Evolutionary conservation across 2,329 filamentous ascomycete genomes (phyloP).

Genomic region (Rachicladosporium sp.): DNA sequence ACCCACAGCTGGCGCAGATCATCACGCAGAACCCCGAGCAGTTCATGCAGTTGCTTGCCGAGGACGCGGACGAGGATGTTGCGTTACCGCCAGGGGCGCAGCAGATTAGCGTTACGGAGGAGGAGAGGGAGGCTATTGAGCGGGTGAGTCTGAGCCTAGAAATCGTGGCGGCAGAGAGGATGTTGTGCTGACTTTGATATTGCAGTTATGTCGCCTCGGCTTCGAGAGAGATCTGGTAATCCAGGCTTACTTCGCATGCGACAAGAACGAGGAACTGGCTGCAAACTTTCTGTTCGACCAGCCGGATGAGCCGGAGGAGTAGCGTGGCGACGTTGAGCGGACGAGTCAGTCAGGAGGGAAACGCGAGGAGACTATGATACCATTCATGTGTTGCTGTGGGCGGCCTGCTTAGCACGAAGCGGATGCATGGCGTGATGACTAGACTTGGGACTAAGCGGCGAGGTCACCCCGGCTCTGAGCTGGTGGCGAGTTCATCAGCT

Average conservation of each 20-base stretch:
- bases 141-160: too few relatives aligned
- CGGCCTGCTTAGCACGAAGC: too few relatives aligned
- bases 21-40: slow-evolving; percentile 88
- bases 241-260: slow-evolving; percentile 96
- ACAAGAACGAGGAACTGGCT: slow-evolving; percentile 97
- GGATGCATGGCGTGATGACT: too few relatives aligned
- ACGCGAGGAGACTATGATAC: too few relatives aligned
- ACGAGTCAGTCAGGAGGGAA: too few relatives aligned
- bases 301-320: slow-evolving; percentile 55
- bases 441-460: too few relatives aligned
- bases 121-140: slow-evolving; percentile 95
- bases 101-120: slow-evolving; percentile 82
- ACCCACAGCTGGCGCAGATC: slow-evolving; percentile 84
- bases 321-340: too few relatives aligned
- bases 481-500: too few relatives aligned
- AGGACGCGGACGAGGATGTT: slow-evolving; percentile 71
- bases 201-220: slow-evolving; percentile 75
- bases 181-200: slow-evolving; percentile 8
- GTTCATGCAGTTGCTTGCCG: slow-evolving; percentile 79
- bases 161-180: too few relatives aligned
- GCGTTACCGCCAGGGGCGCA: slow-evolving; percentile 79
- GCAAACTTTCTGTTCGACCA: slow-evolving; percentile 98
- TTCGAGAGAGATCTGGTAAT: slow-evolving; percentile 90
- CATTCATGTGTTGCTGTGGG: too few relatives aligned
- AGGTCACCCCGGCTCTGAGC: too few relatives aligned